Base-by-base conservation (phyloP, 106 monocot species). In the Apostasia ramifera region DNA sequence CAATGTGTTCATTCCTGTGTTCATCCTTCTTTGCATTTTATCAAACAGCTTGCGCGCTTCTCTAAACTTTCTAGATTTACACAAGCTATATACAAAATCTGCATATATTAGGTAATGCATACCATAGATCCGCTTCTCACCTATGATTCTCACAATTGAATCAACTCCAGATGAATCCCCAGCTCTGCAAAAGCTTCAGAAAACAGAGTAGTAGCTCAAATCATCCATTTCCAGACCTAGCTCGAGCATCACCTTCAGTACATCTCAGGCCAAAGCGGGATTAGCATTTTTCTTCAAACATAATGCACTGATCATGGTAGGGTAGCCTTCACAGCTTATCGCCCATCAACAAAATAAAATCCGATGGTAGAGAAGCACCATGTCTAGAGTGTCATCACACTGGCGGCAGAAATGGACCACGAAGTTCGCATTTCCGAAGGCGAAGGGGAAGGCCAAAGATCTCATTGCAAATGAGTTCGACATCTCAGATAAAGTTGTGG, bases 21-120 rank as follows among this genome's bases (percentile, higher is more conserved):
- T 14, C 3, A 51, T 41, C 57, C 11, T 47, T 72, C 54, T 39
- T 71, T 0, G 54, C 68, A 81, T 37, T 77, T 77, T 81, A 63
- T 72, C 76, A 50, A 81, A 81, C 61, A 81, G 69, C 50, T 81
- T 81, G 4, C 68, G 72, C 49, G 81, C 81, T 55, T 81, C 81
- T 43, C 72, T 76, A 50, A 76, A 69, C 50, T 69, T 72, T 5
- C 73, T 69, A 38, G 73, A 76, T 53, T 57, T 72, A 40, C 81
- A 81, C 40, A 81, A 1, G 4, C 81, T 68, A 58, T 64, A 14
- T 2, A 82, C 60, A 59, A 77, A 82, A 58, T 73, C 52, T 49
- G 41, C 77, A 41, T 77, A 77, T 0, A 82, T 58, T 45, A 45
- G 59, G 10, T 58, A 41, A 68, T 77, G 73, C 53, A 77, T 4